phyloP scores from a whole-genome alignment of 2,329 filamentous ascomycete genomes.

The Lachnellula cervina region DNA sequence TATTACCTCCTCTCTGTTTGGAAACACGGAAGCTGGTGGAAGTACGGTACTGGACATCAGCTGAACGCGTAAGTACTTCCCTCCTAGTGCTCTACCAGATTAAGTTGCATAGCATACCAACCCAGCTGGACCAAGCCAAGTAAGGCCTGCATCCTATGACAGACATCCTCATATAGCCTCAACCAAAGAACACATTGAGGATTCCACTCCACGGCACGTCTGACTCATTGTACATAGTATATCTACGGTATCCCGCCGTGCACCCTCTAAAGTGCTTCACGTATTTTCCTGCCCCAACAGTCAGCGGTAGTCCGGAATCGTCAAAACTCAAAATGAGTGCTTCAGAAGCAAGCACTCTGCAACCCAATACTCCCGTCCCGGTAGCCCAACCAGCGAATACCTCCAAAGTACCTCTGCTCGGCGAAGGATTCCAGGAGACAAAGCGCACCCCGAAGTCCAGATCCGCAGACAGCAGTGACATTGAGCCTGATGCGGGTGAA shows the following conservation, averaged over 20 bases:
- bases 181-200: conserved; percentile 5
- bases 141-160: conserved; percentile 8
- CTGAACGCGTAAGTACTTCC: conserved; percentile 21
- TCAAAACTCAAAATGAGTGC: conserved; percentile 29
- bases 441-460: conserved; percentile 17
- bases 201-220: neutral
- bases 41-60: conserved; percentile 12
- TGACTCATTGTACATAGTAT: neutral
- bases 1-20: neutral
- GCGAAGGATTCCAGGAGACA: conserved; percentile 31
- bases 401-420: conserved; percentile 30
- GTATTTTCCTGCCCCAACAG: neutral
- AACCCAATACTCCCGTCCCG: conserved; percentile 26
- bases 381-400: conserved; percentile 15
- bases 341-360: conserved; percentile 26
- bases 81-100: conserved; percentile 16
- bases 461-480: conserved; percentile 25
- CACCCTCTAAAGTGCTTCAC: neutral
- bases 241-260: neutral
- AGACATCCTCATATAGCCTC: conserved; percentile 15
- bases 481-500: conserved; percentile 24
- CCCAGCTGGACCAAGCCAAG: neutral
- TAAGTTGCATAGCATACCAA: conserved; percentile 15
- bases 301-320: neutral
- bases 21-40: neutral